Conservation (phyloP, 441 rosid species). For the Gossypium aridum region DNA sequence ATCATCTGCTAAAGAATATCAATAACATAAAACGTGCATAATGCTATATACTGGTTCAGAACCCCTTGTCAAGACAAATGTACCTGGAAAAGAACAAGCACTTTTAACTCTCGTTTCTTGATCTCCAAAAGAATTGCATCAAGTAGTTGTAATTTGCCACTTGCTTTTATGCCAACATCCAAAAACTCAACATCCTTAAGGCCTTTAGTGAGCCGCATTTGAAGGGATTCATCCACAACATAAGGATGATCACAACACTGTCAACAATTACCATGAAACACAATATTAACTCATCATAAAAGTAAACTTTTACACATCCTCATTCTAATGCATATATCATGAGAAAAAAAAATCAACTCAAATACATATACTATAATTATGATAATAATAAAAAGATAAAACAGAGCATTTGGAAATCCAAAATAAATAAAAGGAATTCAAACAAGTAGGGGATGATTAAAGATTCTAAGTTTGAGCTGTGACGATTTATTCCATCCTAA, state of each 20-base stretch:
- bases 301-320: background rate
- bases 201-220: conserved; percentile 31
- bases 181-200: conserved; percentile 32
- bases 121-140: conserved; percentile 65
- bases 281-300: background rate
- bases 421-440: background rate
- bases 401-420: background rate
- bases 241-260: conserved; percentile 98
- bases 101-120: conserved; percentile 52
- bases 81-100: conserved; percentile 88
- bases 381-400: background rate
- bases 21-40: background rate
- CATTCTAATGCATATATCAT: background rate
- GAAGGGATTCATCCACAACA: conserved; percentile 43
- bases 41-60: background rate
- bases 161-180: conserved; percentile 79
- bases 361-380: background rate
- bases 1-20: background rate
- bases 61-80: background rate
- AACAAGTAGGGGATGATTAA: background rate
- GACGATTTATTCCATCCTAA: background rate
- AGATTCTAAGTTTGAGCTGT: background rate
- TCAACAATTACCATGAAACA: conserved; percentile 21
- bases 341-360: background rate
- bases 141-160: conserved; percentile 82